Conservation (phyloP, 768 basidiomycete genomes). For the Favolaschia claudopus region DNA sequence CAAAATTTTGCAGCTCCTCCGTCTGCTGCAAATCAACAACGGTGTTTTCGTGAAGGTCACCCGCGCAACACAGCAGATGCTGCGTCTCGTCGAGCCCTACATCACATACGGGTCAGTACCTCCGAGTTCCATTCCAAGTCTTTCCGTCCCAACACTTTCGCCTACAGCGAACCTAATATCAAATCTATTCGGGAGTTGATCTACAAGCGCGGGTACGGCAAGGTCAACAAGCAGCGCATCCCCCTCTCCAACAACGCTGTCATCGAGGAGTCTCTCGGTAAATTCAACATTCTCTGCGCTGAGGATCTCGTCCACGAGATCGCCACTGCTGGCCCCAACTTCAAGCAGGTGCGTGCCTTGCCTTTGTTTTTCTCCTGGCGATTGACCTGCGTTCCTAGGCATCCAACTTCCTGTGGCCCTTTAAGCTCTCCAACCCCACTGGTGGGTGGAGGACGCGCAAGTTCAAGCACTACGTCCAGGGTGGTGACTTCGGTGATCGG, state of each 20-base stretch:
- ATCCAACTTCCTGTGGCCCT: conserved; percentile 98
- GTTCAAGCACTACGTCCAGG: conserved; percentile 96
- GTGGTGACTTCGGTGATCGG: conserved; percentile 97
- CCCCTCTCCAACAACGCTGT: conserved; percentile 93
- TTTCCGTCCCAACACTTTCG: background rate
- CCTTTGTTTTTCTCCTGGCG: background rate
- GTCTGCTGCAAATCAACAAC: conserved; percentile 99
- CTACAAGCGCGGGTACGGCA: conserved; percentile 99
- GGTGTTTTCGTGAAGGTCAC: conserved; percentile 98
- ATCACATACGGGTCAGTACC: conserved; percentile 88
- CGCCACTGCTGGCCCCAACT: conserved; percentile 93
- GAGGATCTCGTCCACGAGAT: conserved; percentile 99
- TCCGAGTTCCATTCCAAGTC: background rate
- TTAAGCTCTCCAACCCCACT: conserved; percentile 99
- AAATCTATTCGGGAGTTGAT: conserved; percentile 96
- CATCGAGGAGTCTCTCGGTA: conserved; percentile 90
- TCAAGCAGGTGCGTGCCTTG: conserved; percentile 83
- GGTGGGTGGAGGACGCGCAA: conserved; percentile 98
- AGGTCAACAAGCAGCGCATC: conserved; percentile 97
- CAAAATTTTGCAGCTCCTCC: conserved; percentile 98
- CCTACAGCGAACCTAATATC: conserved; percentile 87
- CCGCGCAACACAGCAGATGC: conserved; percentile 96
- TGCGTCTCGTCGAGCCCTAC: conserved; percentile 96
- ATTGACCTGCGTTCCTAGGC: conserved; percentile 51
- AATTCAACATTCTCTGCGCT: conserved; percentile 94